phyloP scores from a whole-genome alignment of 2,329 filamentous ascomycete genomes.

The Claviceps africana region DNA sequence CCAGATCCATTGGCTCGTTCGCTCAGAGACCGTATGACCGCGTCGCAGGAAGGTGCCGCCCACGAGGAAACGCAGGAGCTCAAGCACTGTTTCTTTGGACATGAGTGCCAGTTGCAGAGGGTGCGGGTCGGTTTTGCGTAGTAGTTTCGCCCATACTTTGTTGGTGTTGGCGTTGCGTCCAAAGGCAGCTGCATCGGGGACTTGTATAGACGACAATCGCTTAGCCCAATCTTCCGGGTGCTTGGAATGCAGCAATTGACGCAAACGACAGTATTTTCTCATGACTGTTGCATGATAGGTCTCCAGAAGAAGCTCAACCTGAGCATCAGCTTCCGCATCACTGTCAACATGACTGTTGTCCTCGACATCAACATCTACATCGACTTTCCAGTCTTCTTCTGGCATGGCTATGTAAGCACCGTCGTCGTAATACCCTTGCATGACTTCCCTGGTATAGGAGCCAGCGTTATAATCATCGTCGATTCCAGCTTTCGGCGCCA shows the following conservation, averaged over 20 bases:
- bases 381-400: constrained; percentile 18
- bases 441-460: constrained; percentile 36
- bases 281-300: constrained; percentile 56
- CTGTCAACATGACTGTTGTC: constrained; percentile 10
- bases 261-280: constrained; percentile 50
- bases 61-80: constrained; percentile 53
- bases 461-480: constrained; percentile 17
- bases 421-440: constrained; percentile 56
- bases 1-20: constrained; percentile 76
- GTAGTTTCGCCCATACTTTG: constrained; percentile 35
- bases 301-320: constrained; percentile 34
- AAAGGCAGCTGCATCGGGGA: constrained; percentile 40
- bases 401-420: constrained; percentile 62
- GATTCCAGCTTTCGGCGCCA: constrained; percentile 37
- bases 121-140: constrained; percentile 40
- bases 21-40: constrained; percentile 44
- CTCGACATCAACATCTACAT: constrained; percentile 12
- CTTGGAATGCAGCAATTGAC: constrained; percentile 40
- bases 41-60: constrained; percentile 48
- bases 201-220: constrained; percentile 38
- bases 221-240: constrained; percentile 39
- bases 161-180: constrained; percentile 35
- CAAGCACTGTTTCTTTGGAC: constrained; percentile 50
- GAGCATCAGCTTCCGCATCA: constrained; percentile 10
- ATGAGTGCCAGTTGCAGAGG: constrained; percentile 49